Evolutionary conservation across 306 rosid species (phyloP).

Genomic region (Corylus avellana): DNA sequence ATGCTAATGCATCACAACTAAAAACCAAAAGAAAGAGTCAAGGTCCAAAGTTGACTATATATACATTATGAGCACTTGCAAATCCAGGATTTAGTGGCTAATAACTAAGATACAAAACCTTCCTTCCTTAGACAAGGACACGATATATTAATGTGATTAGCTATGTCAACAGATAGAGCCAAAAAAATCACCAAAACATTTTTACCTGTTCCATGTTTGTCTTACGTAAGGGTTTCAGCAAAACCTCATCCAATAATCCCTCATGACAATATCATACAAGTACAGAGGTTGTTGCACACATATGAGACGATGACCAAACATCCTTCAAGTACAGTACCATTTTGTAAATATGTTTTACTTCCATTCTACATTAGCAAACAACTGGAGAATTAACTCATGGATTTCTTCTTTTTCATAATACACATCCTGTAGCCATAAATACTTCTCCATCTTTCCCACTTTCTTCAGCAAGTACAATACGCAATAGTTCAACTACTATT

Average conservation of each 20-base stretch:
- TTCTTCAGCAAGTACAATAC: neutral
- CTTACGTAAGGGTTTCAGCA: too few relatives aligned
- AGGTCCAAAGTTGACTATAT: neutral
- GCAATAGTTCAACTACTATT: neutral
- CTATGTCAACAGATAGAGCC: too few relatives aligned
- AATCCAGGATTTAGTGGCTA: constrained; percentile 22
- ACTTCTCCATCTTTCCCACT: neutral
- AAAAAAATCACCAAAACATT: too few relatives aligned
- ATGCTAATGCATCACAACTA: neutral
- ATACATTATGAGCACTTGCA: neutral
- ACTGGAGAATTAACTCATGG: neutral
- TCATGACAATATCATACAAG: neutral
- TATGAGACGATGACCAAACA: neutral
- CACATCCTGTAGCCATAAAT: neutral
- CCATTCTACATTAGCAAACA: neutral
- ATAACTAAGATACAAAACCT: neutral
- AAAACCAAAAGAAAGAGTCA: neutral
- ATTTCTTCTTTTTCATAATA: neutral
- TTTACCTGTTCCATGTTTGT: too few relatives aligned
- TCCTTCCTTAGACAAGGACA: too few relatives aligned
- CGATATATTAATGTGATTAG: too few relatives aligned
- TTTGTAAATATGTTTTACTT: neutral
- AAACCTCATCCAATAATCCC: neutral
- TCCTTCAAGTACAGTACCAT: neutral
- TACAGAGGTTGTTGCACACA: neutral